Evolutionary conservation across 2,329 filamentous ascomycete genomes (phyloP).

Genomic region (Colletotrichum theobromicola): DNA sequence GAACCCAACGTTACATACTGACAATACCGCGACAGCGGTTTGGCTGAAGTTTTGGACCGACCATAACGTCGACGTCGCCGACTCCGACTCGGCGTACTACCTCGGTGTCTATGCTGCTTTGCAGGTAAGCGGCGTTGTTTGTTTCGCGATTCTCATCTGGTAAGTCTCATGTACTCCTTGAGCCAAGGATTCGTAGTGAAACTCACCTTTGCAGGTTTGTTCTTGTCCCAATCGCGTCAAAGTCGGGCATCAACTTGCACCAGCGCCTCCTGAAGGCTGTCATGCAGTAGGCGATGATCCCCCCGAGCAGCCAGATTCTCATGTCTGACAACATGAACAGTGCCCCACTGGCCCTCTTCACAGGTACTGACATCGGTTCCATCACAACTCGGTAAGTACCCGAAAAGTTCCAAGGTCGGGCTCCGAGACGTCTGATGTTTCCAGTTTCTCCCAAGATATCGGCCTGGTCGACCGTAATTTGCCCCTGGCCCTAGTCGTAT

Average conservation of each 20-base stretch:
- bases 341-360: constrained; percentile 22
- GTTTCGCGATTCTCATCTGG: constrained; percentile 18
- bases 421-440: background rate
- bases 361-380: constrained; percentile 25
- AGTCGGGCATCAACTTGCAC: constrained; percentile 16
- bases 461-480: constrained; percentile 29
- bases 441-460: constrained; percentile 28
- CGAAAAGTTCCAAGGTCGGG: background rate
- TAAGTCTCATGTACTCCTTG: background rate
- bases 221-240: constrained; percentile 7
- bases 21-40: constrained; percentile 14
- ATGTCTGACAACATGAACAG: background rate
- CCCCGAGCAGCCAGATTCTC: background rate
- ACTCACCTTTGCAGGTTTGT: constrained; percentile 4
- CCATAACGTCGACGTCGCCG: constrained; percentile 11
- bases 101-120: constrained; percentile 25
- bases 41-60: constrained; percentile 35
- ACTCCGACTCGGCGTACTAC: constrained; percentile 23
- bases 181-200: background rate
- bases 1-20: background rate
- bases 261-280: constrained; percentile 12
- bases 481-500: constrained; percentile 25
- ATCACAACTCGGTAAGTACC: constrained; percentile 27
- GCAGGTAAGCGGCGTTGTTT: constrained; percentile 2
- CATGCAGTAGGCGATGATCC: background rate